Evolutionary conservation across 148 eudicot species (phyloP).

Genomic region (Amaranthus cruentus): DNA sequence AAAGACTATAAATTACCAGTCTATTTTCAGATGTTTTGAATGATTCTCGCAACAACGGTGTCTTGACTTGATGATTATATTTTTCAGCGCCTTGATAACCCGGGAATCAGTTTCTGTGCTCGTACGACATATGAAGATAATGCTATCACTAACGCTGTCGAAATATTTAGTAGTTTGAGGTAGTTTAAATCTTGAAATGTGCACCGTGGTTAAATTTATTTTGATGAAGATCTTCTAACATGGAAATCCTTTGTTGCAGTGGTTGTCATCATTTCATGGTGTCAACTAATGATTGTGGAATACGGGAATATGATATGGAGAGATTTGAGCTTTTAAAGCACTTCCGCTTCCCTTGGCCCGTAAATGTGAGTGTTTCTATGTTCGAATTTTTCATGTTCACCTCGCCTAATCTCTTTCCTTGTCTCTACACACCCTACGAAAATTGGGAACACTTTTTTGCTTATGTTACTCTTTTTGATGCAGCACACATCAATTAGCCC

Average conservation of each 20-base stretch:
- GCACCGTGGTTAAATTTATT: background rate
- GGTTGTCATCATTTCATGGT: conserved; percentile 72
- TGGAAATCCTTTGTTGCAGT: conserved; percentile 35
- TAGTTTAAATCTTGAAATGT: conserved; percentile 12
- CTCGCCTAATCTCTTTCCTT: too few species aligned
- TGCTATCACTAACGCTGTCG: conserved; percentile 88
- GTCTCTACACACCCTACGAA: background rate
- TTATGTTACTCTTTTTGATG: conserved; percentile 15
- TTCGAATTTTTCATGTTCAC: too few species aligned
- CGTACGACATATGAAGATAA: conserved; percentile 78
- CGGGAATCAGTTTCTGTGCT: conserved; percentile 65
- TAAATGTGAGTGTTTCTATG: conserved; percentile 56
- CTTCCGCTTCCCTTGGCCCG: conserved; percentile 82
- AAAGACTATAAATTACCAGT: too few species aligned
- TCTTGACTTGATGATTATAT: conserved; percentile 11
- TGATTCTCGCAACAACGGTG: background rate
- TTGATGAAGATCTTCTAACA: background rate
- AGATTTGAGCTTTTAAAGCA: conserved; percentile 69
- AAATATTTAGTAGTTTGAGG: conserved; percentile 67
- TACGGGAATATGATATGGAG: conserved; percentile 84
- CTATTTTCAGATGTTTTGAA: background rate
- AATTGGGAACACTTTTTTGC: background rate
- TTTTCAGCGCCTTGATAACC: conserved; percentile 64
- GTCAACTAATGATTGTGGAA: conserved; percentile 75
- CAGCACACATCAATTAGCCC: conserved; percentile 94